Base-by-base conservation (phyloP, 2,329 filamentous ascomycete species). In the Colletotrichum sp. region DNA sequence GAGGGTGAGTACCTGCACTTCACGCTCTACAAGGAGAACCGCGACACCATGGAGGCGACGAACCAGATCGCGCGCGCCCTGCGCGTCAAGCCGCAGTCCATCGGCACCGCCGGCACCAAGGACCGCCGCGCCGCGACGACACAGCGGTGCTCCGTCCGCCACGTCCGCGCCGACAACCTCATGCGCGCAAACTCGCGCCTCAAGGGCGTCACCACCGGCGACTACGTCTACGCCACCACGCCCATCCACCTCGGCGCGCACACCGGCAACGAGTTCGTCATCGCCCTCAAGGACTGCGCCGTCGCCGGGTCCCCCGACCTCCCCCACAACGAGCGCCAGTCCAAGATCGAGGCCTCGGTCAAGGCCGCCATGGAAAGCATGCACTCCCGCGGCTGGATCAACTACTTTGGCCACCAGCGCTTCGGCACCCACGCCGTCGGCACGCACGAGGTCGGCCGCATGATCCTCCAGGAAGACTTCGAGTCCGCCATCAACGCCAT, bases 391-490 rank as follows among this genome's bases (percentile, higher is more conserved):
- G 97, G 97, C 4, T 99, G 98, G 88, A 93, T 99, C 85, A 99
- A 99, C 85, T 99, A 98, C 86, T 99, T 96, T 82, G 97, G 97
- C 11, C 92, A 98, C n/a, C 97, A 99, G 85, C 93, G 97, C 28
- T 99, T 99, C 80, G 97, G 97, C 32, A 96, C 96, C 0, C 96
- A 97, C 84, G 88, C 92, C 32, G 94, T 95, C 15, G 94, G 96
- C 39, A 99, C 97, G 1, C 95, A 98, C 81, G 90, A 93, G 55
- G 88, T 98, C 66, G 97, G 97, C 65, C 91, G 94, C 82, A 93
- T 95, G 83, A 96, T 99, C 82, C 89, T 99, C 1, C 91, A 94
- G 79, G 93, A 91, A 34, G 92, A 98, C 80, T 96, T 96, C 79
- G 90, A 96, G 82, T 94, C 91, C 36, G 96, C 96, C 16, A 92